Base-by-base conservation (phyloP, 2,329 filamentous ascomycete species). In the Exophiala mesophila region DNA sequence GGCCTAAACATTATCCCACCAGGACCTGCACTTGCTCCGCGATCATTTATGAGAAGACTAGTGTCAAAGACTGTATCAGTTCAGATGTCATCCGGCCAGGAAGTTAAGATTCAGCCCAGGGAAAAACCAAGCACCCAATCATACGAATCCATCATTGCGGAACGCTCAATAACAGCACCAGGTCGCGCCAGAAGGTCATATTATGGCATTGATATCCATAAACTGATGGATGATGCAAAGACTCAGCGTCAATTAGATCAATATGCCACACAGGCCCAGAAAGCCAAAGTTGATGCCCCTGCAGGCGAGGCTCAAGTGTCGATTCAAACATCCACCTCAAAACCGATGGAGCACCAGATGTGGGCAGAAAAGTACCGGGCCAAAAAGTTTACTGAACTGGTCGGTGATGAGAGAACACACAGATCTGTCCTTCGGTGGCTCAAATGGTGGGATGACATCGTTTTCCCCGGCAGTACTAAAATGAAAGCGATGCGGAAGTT, bases 361-460 rank as follows among this genome's bases (percentile, higher is more conserved):
- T 98, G 92, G 92, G 95, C 90, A 0, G 92, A 98, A 61, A 98
- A 98, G 62, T 98, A 98, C 60, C 82, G 92, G 24, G 92, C 92
- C 19, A 80, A 80, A 47, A 90, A 82, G 56, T 98, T 97, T 57
- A 85, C 89, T 55, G 92, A 98, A 55, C 73, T 98, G 0, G 87
- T 94, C 35, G 94, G 94, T 19, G 92, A 98, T 56, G 92, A 98
- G 60, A 76, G 88, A 32, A 97, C 90, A 18, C 94, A 98, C 63
- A 80, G 92, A 47, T 77, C 83, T 46, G 90, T 98, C 3, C 70
- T 98, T 41, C 80, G 85, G 39, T 98, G 92, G 92, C 69, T 98
- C 30, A 98, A 97, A 67, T 76, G 77, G 13, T 98, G 92, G 92
- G 92, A 98, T 60, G 74, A 83, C 0, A 73, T 96, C 18, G 92